phyloP scores from a whole-genome alignment of 108 stramenopile species.

The Cyclotella kingstonii region DNA sequence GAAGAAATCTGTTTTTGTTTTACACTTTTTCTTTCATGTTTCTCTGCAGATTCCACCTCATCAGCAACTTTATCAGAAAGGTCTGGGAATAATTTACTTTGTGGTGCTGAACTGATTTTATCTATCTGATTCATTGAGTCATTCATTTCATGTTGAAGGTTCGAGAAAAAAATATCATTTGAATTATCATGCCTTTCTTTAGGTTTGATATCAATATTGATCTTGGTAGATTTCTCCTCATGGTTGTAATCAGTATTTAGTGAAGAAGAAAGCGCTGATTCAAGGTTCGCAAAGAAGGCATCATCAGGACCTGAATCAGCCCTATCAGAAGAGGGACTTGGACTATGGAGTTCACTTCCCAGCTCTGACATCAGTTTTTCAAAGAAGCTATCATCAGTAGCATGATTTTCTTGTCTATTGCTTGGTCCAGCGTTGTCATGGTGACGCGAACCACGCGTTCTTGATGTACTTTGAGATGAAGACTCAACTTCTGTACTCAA shows the following conservation, averaged over 20 bases:
- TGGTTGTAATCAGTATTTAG: slow-evolving; percentile 1
- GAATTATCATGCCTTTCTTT: slow-evolving; percentile 12
- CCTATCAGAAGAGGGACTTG: slow-evolving; percentile 6
- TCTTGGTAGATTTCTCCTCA: neutral
- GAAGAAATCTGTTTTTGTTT: slow-evolving; percentile 5
- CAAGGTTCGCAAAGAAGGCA: slow-evolving; percentile 76
- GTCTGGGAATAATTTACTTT: slow-evolving; percentile 37
- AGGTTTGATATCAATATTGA: neutral
- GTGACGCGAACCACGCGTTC: slow-evolving; percentile 28
- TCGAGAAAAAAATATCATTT: slow-evolving; percentile 72
- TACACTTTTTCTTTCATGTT: slow-evolving; percentile 3
- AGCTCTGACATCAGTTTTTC: slow-evolving; percentile 56
- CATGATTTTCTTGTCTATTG: neutral
- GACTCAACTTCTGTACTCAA: slow-evolving; percentile 43
- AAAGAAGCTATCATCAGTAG: slow-evolving; percentile 51
- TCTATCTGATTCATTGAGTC: slow-evolving; percentile 13
- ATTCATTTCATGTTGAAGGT: slow-evolving; percentile 53
- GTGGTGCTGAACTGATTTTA: neutral
- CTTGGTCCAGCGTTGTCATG: slow-evolving; percentile 43
- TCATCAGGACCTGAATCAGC: slow-evolving; percentile 46
- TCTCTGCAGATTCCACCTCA: slow-evolving; percentile 28
- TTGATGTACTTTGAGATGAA: neutral
- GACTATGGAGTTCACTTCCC: slow-evolving; percentile 24
- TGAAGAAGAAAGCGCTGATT: slow-evolving; percentile 51
- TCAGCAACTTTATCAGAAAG: slow-evolving; percentile 36